Evolutionary conservation across 139 green algal species (phyloP).

Genomic region (Coelastrella sp.): DNA sequence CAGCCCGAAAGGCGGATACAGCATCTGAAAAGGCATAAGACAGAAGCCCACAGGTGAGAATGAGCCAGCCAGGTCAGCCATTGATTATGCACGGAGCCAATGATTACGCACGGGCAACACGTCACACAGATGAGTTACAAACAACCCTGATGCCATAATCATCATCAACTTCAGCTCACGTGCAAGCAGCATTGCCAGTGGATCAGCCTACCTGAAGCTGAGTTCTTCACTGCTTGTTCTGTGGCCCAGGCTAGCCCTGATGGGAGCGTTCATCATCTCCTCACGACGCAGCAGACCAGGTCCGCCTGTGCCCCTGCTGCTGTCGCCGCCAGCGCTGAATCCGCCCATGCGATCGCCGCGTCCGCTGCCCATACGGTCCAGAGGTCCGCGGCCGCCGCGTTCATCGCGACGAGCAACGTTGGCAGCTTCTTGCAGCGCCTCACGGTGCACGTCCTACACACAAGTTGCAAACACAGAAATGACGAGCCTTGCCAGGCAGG

Average conservation of each 20-base stretch:
- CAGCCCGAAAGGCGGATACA: too few species aligned
- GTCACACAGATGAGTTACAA: too few species aligned
- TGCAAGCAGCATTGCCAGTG: not conserved
- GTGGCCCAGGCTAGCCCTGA: conserved; percentile 25
- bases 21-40: too few species aligned
- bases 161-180: too few species aligned
- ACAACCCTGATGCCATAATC: too few species aligned
- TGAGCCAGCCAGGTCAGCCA: too few species aligned
- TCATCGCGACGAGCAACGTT: conserved; percentile 26
- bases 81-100: too few species aligned
- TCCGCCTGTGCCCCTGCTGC: not conserved
- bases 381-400: not conserved
- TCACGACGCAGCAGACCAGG: conserved; percentile 41
- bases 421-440: conserved; percentile 52
- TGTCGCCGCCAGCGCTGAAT: not conserved
- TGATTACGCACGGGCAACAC: too few species aligned
- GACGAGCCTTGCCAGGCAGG: not conserved
- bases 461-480: not conserved
- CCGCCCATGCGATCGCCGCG: not conserved
- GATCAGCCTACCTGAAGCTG: conserved; percentile 22
- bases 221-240: conserved; percentile 22
- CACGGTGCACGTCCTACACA: conserved; percentile 62
- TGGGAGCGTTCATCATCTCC: conserved; percentile 12
- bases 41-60: too few species aligned
- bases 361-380: not conserved